Evolutionary conservation across 2,329 filamentous ascomycete species (phyloP).

Genomic region (Rutstroemia sydowiana): DNA sequence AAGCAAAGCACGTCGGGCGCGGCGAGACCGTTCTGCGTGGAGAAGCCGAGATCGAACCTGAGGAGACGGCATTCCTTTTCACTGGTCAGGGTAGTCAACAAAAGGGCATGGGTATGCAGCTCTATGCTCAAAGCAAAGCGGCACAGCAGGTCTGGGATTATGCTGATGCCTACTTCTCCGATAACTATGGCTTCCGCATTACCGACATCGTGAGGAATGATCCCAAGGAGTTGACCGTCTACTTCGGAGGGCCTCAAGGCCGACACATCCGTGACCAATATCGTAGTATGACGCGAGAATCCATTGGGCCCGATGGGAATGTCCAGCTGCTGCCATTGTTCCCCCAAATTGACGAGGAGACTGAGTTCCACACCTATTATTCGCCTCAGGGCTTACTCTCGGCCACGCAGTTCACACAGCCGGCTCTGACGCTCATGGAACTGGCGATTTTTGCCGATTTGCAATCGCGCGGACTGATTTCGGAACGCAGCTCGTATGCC

Average conservation of each 20-base stretch:
- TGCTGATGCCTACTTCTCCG: conserved; percentile 30
- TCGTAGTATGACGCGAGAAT: no score
- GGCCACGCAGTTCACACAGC: conserved; percentile 32
- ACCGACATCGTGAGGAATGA: conserved; percentile 33
- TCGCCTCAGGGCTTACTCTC: conserved; percentile 27
- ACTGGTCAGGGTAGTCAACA: conserved; percentile 36
- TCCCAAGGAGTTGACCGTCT: conserved; percentile 32
- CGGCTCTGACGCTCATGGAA: conserved; percentile 29
- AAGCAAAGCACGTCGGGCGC: conserved; percentile 27
- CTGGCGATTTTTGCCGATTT: conserved; percentile 28
- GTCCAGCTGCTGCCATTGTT: no score
- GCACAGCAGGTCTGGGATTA: conserved; percentile 33
- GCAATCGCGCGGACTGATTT: conserved; percentile 24
- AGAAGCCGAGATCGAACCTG: conserved; percentile 28
- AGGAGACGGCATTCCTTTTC: conserved; percentile 33
- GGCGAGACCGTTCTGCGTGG: conserved; percentile 33
- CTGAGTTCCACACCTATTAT: conserved; percentile 26
- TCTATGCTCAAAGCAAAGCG: conserved; percentile 30
- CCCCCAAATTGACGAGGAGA: conserved; percentile 6
- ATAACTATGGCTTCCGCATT: conserved; percentile 29
- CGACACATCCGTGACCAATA: no score
- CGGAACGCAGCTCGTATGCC: conserved; percentile 50
- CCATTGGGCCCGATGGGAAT: no score
- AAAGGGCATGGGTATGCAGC: conserved; percentile 36
- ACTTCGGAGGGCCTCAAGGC: conserved; percentile 37